phyloP scores from a whole-genome alignment of 106 monocot species.

The Agapanthus africanus region DNA sequence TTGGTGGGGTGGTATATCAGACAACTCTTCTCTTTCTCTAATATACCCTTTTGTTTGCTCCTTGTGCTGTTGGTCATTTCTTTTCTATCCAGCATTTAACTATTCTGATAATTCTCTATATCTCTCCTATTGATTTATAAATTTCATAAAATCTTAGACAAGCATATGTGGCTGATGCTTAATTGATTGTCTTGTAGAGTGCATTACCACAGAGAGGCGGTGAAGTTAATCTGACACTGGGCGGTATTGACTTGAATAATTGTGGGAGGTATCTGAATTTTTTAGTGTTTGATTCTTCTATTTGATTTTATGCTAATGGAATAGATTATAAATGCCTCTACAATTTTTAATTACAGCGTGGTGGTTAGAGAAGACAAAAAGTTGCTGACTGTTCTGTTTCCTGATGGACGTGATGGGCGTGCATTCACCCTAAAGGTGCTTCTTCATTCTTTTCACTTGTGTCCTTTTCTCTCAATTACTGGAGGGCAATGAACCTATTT shows the following conservation, averaged over 20 bases:
- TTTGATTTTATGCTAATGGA: neutral
- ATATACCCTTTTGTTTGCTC: slow-evolving; percentile 1
- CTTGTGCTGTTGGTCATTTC: neutral
- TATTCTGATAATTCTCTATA: neutral
- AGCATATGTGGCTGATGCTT: neutral
- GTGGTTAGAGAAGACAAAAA: slow-evolving; percentile 98
- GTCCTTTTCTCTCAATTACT: neutral
- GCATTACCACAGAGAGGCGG: slow-evolving; percentile 83
- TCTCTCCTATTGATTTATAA: neutral
- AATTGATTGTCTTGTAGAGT: slow-evolving; percentile 44
- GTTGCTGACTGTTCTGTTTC: slow-evolving; percentile 87
- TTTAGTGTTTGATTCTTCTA: neutral
- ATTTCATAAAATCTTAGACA: neutral
- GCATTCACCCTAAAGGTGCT: slow-evolving; percentile 95
- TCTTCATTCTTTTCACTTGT: slow-evolving; percentile 4
- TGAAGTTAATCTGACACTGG: slow-evolving; percentile 91
- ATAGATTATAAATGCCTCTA: slow-evolving; percentile 6
- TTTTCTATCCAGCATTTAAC: neutral
- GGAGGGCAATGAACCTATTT: neutral
- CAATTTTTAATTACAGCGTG: slow-evolving; percentile 50
- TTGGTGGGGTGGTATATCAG: too few species aligned
- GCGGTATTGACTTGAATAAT: slow-evolving; percentile 97
- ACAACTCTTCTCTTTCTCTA: too few species aligned
- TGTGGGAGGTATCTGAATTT: slow-evolving; percentile 73
- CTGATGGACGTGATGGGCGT: slow-evolving; percentile 98